These are phyloP conservation scores for Chrysosporium keratinophilum DNA, from an alignment of 2,329 filamentous ascomycete species.

Conservation along the genomic window DNA sequence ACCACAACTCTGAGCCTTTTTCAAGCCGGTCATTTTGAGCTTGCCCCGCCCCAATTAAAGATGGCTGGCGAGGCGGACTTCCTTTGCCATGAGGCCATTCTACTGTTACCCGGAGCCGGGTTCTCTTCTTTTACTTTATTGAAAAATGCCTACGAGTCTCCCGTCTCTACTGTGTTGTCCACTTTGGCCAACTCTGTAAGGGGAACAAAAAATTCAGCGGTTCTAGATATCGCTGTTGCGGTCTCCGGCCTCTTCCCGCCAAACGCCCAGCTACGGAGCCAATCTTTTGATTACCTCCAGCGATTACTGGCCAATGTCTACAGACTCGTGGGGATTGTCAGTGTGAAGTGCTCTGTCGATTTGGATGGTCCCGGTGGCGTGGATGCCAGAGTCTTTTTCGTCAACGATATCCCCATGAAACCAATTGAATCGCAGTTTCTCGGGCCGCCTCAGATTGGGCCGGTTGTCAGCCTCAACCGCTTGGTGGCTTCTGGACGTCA, in stretches of 20 bases:
- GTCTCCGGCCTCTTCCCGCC: conserved; percentile 50
- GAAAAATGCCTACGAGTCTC: conserved; percentile 50
- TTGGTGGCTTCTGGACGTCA: conserved; percentile 46
- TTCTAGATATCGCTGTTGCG: conserved; percentile 52
- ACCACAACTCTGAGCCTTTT: neutral
- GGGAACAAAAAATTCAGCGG: conserved; percentile 25
- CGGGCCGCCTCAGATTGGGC: conserved; percentile 9
- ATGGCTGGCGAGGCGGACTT: neutral
- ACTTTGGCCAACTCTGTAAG: conserved; percentile 35
- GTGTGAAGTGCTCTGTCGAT: conserved; percentile 52
- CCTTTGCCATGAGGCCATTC: conserved; percentile 21
- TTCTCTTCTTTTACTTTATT: conserved; percentile 44
- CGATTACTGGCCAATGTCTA: conserved; percentile 67
- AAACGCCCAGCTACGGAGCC: conserved; percentile 41
- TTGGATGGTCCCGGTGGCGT: conserved; percentile 59
- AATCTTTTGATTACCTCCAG: conserved; percentile 59
- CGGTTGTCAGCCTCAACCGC: conserved; percentile 38
- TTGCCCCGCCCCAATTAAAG: neutral
- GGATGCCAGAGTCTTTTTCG: conserved; percentile 62
- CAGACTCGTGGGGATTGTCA: conserved; percentile 63
- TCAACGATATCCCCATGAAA: conserved; percentile 44
- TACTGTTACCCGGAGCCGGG: conserved; percentile 56
- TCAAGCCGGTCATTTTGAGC: neutral
- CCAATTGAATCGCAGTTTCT: neutral
- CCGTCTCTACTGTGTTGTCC: conserved; percentile 46